A percentile compares a stretch with the other conserved stretches of the same genome.
These are phyloP conservation scores for Pseudogymnoascus sp. DNA, from an alignment of 2,329 filamentous ascomycete genomes.

Conservation along the genomic window DNA sequence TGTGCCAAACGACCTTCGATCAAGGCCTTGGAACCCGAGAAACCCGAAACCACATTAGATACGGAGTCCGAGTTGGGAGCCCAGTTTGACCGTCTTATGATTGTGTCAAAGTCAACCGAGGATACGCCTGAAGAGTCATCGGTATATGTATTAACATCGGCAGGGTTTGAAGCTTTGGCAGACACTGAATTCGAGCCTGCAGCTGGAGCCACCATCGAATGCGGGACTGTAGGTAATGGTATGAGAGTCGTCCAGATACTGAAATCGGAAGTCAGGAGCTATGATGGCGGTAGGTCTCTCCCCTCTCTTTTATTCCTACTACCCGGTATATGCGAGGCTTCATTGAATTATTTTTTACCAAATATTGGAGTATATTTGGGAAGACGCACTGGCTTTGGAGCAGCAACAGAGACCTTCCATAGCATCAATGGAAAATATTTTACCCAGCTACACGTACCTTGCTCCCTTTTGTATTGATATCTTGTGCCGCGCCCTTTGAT, in stretches of 20 bases:
- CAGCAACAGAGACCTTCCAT: slow-evolving; percentile 18
- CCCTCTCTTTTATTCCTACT: slow-evolving; percentile 15
- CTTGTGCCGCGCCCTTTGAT: slow-evolving; percentile 15
- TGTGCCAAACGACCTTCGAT: slow-evolving; percentile 59
- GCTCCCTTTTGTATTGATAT: slow-evolving; percentile 22
- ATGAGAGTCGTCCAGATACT: slow-evolving; percentile 82
- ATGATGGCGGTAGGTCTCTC: slow-evolving; percentile 67
- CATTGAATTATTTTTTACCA: slow-evolving; percentile 29
- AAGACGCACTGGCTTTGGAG: background rate
- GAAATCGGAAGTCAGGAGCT: slow-evolving; percentile 79
- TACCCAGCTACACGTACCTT: slow-evolving; percentile 17
- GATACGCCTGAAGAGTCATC: slow-evolving; percentile 70
- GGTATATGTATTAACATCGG: slow-evolving; percentile 67
- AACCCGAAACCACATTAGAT: slow-evolving; percentile 38
- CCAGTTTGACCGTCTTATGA: slow-evolving; percentile 71
- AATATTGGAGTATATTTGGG: background rate
- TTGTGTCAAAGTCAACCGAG: slow-evolving; percentile 60
- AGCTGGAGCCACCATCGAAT: slow-evolving; percentile 78
- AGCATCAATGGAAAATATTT: slow-evolving; percentile 34
- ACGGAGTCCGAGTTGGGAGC: slow-evolving; percentile 49
- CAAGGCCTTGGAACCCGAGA: slow-evolving; percentile 47
- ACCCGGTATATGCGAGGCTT: slow-evolving; percentile 22
- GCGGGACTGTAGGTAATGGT: slow-evolving; percentile 73
- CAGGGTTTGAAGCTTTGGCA: slow-evolving; percentile 65
- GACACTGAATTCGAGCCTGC: slow-evolving; percentile 89